These are phyloP conservation scores for Yamadazyma phyllophila DNA, from an alignment of 805 yeast genomes.

Conservation along the genomic window DNA sequence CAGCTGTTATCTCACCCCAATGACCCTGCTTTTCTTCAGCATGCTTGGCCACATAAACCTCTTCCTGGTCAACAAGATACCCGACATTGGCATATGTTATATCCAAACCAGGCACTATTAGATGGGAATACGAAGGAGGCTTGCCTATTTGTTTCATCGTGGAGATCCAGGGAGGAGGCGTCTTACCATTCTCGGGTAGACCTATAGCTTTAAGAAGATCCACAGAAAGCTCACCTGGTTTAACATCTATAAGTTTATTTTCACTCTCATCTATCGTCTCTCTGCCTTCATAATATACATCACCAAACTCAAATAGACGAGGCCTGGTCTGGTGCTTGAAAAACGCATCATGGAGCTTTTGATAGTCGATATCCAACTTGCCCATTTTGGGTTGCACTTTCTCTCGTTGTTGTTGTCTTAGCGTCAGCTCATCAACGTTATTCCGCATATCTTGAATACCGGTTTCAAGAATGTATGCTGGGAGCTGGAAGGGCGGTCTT, in stretches of 20 bases:
- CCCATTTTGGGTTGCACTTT: conserved; percentile 90
- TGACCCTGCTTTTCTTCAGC: conserved; percentile 8
- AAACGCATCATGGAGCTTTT: conserved; percentile 78
- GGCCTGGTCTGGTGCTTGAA: conserved; percentile 81
- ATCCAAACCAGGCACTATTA: conserved; percentile 53
- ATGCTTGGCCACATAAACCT: conserved; percentile 14
- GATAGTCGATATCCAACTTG: conserved; percentile 79
- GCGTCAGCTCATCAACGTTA: conserved; percentile 51
- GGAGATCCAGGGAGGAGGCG: conserved; percentile 76
- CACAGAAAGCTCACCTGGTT: conserved; percentile 69
- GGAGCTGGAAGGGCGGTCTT: conserved; percentile 71
- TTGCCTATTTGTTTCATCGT: conserved; percentile 70
- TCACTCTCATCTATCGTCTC: conserved; percentile 46
- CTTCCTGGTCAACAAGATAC: conserved; percentile 19
- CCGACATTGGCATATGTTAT: conserved; percentile 35
- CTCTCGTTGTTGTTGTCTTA: conserved; percentile 76
- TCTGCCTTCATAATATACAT: conserved; percentile 74
- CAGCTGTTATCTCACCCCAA: conserved; percentile 42
- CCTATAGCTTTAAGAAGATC: conserved; percentile 70
- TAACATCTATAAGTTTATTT: conserved; percentile 33
- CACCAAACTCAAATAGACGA: conserved; percentile 64
- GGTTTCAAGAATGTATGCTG: conserved; percentile 73
- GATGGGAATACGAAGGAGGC: conserved; percentile 77
- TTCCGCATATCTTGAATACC: conserved; percentile 87
- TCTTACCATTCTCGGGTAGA: conserved; percentile 44